A percentile compares a stretch with the other conserved stretches of the same genome.
These are phyloP conservation scores for Aureobasidium musti DNA, from an alignment of 2,329 filamentous ascomycete species.

Conservation along the genomic window DNA sequence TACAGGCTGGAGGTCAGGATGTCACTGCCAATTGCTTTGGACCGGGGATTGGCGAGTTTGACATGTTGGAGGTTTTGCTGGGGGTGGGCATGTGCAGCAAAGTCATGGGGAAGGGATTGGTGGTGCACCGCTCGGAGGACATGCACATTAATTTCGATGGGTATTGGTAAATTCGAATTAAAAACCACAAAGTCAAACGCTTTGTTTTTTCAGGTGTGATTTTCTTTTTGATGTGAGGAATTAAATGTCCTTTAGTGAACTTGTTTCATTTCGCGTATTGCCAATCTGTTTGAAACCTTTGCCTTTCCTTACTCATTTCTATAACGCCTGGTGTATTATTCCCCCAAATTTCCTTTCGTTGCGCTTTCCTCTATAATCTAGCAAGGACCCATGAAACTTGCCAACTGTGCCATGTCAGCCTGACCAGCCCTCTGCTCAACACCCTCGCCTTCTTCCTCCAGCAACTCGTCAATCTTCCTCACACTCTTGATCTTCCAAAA, in stretches of 20 bases:
- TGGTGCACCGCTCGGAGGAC: too few species aligned
- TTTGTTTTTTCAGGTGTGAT: too few species aligned
- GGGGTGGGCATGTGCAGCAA: slow-evolving; percentile 1
- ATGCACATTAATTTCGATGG: too few species aligned
- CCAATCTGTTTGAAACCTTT: background rate
- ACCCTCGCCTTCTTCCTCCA: slow-evolving; percentile 45
- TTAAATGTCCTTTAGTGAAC: too few species aligned
- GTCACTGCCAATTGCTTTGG: slow-evolving; percentile 59
- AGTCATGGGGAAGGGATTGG: background rate
- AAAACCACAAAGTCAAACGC: too few species aligned
- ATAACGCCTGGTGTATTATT: background rate
- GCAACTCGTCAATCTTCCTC: slow-evolving; percentile 64
- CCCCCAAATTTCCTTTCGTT: too few species aligned
- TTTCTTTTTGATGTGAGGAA: too few species aligned
- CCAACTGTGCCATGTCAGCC: slow-evolving; percentile 19
- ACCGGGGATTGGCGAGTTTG: slow-evolving; percentile 63
- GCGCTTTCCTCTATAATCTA: background rate
- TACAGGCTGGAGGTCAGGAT: slow-evolving; percentile 59
- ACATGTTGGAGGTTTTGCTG: slow-evolving; percentile 53
- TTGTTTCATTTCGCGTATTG: background rate
- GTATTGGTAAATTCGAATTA: too few species aligned
- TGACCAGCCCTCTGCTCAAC: slow-evolving; percentile 22
- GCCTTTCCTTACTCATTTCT: background rate
- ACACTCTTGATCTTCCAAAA: slow-evolving; percentile 77
- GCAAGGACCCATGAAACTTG: slow-evolving; percentile 26